A percentile compares a stretch with the other conserved stretches of the same genome.
Evolutionary conservation across 164 flowering plant genomes (phyloP).

Genomic region (Protea cynaroides): DNA sequence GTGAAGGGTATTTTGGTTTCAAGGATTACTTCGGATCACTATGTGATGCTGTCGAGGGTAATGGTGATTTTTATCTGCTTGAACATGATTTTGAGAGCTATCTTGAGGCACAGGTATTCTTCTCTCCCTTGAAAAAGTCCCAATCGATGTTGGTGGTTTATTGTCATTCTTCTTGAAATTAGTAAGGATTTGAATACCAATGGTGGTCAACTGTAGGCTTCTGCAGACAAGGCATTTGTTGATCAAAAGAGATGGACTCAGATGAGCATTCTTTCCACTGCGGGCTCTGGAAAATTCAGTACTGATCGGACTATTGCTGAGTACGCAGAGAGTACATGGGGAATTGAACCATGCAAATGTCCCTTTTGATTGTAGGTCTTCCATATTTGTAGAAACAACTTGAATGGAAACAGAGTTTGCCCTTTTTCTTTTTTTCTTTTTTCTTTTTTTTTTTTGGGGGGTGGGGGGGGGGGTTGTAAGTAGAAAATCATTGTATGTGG

Average conservation of each 20-base stretch:
- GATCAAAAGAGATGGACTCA: constrained; percentile 50
- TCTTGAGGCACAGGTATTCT: constrained; percentile 52
- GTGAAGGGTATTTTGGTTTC: constrained; percentile 54
- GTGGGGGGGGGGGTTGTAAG: no score
- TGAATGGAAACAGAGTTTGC: no score
- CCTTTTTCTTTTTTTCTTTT: no score
- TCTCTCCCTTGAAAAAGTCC: not conserved
- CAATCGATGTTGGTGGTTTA: not conserved
- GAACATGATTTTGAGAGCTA: constrained; percentile 53
- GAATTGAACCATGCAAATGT: constrained; percentile 43
- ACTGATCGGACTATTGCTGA: constrained; percentile 49
- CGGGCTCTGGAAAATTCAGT: constrained; percentile 54
- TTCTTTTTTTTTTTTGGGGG: no score
- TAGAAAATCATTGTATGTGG: no score
- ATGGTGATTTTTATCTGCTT: constrained; percentile 50
- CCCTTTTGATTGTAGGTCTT: constrained; percentile 23
- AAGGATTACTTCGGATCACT: constrained; percentile 50
- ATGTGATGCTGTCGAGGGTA: constrained; percentile 40
- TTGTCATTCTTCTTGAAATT: not conserved
- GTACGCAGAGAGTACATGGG: constrained; percentile 50
- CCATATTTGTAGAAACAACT: not conserved
- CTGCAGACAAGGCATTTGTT: constrained; percentile 48
- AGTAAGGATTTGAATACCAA: not conserved
- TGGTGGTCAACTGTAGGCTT: constrained; percentile 26
- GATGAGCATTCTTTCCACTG: constrained; percentile 54